Evolutionary conservation across 495 filamentous ascomycete species (phyloP).

Genomic region (Astrothelium subdiscretum): DNA sequence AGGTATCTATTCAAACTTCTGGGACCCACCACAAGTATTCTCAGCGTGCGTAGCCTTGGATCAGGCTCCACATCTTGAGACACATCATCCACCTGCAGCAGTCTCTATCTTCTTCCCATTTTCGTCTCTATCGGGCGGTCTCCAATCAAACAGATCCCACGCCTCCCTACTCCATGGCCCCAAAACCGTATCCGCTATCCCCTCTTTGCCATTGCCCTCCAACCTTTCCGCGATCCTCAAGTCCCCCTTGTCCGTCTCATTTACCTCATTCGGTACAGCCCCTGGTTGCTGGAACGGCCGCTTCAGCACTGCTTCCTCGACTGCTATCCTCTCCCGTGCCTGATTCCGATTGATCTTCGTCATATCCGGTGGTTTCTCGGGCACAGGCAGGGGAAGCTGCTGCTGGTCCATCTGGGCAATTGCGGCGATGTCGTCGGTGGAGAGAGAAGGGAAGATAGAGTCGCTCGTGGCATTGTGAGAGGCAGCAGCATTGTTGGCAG

Average conservation of each 20-base stretch:
- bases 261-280: background rate
- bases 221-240: background rate
- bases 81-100: background rate
- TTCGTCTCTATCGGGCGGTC: constrained; percentile 24
- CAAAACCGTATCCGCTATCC: constrained; percentile 21
- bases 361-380: background rate
- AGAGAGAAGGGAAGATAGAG: background rate
- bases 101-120: background rate
- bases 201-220: background rate
- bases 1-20: too few species aligned
- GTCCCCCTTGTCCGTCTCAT: background rate
- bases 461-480: background rate
- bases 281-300: background rate
- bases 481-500: background rate
- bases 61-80: too few species aligned
- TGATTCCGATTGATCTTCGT: background rate
- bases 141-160: constrained; percentile 47
- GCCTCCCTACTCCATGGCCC: constrained; percentile 50
- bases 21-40: too few species aligned
- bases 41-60: too few species aligned
- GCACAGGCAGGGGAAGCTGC: background rate
- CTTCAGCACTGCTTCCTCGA: background rate
- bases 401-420: background rate
- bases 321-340: background rate
- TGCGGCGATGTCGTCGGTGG: background rate